A percentile compares a stretch with the other conserved stretches of the same genome.
Conservation (phyloP, 1,139 yeast species). For the Kurtzmaniella quercitrusa region DNA sequence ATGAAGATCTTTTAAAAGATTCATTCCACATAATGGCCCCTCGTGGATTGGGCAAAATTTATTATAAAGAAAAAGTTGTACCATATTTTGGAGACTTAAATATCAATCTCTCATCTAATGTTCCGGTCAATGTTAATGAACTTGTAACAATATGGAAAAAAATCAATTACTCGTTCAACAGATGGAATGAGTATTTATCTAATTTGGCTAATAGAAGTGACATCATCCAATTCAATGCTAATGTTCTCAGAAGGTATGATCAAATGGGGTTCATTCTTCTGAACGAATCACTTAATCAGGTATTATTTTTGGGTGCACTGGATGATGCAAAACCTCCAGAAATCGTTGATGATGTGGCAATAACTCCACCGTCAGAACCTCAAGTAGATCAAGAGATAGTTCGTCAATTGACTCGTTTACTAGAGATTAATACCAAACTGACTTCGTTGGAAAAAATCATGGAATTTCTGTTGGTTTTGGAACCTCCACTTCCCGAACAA, state of each 20-base stretch:
- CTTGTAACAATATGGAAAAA: slow-evolving; percentile 66
- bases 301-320: slow-evolving; percentile 35
- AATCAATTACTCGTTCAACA: slow-evolving; percentile 66
- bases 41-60: slow-evolving; percentile 76
- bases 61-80: slow-evolving; percentile 73
- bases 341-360: slow-evolving; percentile 4
- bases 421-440: slow-evolving; percentile 40
- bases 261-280: slow-evolving; percentile 45
- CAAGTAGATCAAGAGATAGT: slow-evolving; percentile 15
- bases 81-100: slow-evolving; percentile 87
- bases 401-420: slow-evolving; percentile 25
- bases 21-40: slow-evolving; percentile 81
- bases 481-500: slow-evolving; percentile 39
- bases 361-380: slow-evolving; percentile 7
- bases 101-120: slow-evolving; percentile 18
- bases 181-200: slow-evolving; percentile 71
- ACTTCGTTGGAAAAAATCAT: slow-evolving; percentile 35
- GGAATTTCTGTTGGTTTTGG: slow-evolving; percentile 34
- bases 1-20: slow-evolving; percentile 27
- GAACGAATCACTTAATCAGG: slow-evolving; percentile 44
- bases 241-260: slow-evolving; percentile 40
- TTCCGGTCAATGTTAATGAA: slow-evolving; percentile 43
- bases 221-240: slow-evolving; percentile 40
- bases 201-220: slow-evolving; percentile 36
- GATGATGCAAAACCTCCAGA: slow-evolving; percentile 21